These are phyloP conservation scores for Stenocarpella maydis DNA, from an alignment of 2,329 filamentous ascomycete genomes.

Conservation along the genomic window DNA sequence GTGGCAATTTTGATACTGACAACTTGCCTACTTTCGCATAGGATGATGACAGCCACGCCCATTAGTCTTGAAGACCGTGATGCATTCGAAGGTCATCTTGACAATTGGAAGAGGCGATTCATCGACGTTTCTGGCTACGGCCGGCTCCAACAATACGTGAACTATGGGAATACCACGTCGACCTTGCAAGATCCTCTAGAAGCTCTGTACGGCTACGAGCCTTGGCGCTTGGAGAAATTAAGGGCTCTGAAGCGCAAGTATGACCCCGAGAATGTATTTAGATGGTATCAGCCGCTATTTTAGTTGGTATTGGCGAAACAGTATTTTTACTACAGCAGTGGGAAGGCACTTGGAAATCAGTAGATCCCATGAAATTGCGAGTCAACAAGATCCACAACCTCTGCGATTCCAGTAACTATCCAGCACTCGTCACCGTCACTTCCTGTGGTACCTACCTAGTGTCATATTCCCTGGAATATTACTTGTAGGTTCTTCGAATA, in stretches of 20 bases:
- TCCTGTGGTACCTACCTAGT: too few species aligned
- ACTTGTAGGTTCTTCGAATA: too few species aligned
- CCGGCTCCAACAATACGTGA: constrained; percentile 19
- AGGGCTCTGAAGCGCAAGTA: constrained; percentile 10
- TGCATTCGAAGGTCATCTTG: neutral
- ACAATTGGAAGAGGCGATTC: constrained; percentile 2
- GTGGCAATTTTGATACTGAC: neutral
- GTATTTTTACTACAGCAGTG: too few species aligned
- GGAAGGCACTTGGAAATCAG: too few species aligned
- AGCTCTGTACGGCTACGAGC: constrained; percentile 20
- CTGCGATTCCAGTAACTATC: too few species aligned
- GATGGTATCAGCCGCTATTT: constrained; percentile 18
- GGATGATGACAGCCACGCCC: constrained; percentile 20
- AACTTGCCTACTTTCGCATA: too few species aligned
- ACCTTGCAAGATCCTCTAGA: constrained; percentile 4
- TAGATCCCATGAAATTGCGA: too few species aligned
- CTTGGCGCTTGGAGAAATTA: neutral
- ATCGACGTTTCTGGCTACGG: neutral
- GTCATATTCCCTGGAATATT: too few species aligned
- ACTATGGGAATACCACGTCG: constrained; percentile 20
- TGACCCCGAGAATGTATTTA: constrained; percentile 6
- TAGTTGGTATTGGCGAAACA: neutral
- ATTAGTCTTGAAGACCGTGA: neutral
- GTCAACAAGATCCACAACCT: too few species aligned
- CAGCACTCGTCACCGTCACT: too few species aligned